A percentile compares a stretch with the other conserved stretches of the same genome.
Conservation (phyloP, 257 asterid species). For the Solanum sejunctum region DNA sequence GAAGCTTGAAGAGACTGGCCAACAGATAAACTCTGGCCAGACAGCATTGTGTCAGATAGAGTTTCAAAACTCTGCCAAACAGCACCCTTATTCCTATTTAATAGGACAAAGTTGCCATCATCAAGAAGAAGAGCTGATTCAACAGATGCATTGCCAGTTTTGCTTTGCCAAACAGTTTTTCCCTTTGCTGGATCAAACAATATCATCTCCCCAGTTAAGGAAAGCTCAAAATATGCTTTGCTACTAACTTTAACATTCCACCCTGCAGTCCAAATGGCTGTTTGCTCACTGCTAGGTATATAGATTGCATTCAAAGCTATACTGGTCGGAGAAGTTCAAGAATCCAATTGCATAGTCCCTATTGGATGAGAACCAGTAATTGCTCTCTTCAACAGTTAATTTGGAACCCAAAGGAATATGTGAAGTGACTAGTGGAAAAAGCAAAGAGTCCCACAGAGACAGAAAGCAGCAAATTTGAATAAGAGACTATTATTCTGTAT, state of each 20-base stretch:
- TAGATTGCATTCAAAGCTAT: constrained; percentile 16
- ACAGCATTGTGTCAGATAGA: constrained; percentile 28
- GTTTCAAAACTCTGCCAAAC: constrained; percentile 30
- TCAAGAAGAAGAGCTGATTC: constrained; percentile 20
- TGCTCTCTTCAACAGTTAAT: constrained; percentile 14
- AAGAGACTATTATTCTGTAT: neutral
- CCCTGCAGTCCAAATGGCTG: constrained; percentile 32
- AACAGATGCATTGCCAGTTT: constrained; percentile 18
- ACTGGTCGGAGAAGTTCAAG: constrained; percentile 10
- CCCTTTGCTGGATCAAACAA: constrained; percentile 21
- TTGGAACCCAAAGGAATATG: constrained; percentile 25
- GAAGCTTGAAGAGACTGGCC: constrained; percentile 20
- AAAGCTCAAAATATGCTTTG: constrained; percentile 21
- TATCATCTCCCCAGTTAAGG: constrained; percentile 14
- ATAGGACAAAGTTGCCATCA: constrained; percentile 22
- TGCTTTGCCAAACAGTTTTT: constrained; percentile 21
- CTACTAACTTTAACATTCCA: constrained; percentile 20
- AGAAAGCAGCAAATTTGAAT: neutral
- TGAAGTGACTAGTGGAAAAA: constrained; percentile 7
- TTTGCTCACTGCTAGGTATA: constrained; percentile 11
- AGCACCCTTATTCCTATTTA: neutral
- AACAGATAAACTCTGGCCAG: constrained; percentile 26
- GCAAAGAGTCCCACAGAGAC: constrained; percentile 3
- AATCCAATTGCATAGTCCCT: constrained; percentile 29
- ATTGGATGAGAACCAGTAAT: constrained; percentile 28